These are phyloP conservation scores for Colletotrichum gigasporum DNA, from an alignment of 2,329 filamentous ascomycete genomes.

Conservation along the genomic window DNA sequence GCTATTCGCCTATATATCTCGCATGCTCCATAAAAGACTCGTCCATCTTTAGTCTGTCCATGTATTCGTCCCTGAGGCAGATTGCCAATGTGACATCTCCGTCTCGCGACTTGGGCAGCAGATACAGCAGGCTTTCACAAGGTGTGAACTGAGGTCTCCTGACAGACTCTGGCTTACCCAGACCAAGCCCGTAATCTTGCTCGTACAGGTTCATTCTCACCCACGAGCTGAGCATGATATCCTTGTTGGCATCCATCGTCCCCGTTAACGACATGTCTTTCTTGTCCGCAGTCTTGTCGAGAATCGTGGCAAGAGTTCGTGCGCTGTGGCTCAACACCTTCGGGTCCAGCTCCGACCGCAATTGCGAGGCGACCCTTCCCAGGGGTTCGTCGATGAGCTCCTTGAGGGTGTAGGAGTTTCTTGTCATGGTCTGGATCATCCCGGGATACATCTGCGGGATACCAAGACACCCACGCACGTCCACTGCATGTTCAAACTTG, in stretches of 20 bases:
- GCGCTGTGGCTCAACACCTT: conserved; percentile 45
- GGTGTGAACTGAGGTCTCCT: conserved; percentile 56
- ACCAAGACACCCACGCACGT: conserved; percentile 53
- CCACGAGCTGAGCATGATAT: conserved; percentile 66
- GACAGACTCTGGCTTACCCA: conserved; percentile 57
- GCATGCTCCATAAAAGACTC: conserved; percentile 50
- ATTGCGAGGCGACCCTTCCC: conserved; percentile 30
- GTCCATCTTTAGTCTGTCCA: conserved; percentile 53
- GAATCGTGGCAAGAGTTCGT: conserved; percentile 51
- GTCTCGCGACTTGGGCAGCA: conserved; percentile 54
- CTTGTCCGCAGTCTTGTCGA: conserved; percentile 47
- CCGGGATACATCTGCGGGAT: conserved; percentile 57
- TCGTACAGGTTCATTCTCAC: conserved; percentile 54
- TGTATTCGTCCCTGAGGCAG: conserved; percentile 57
- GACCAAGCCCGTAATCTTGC: conserved; percentile 55
- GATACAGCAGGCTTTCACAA: conserved; percentile 58
- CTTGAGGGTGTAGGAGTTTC: conserved; percentile 42
- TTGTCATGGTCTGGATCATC: conserved; percentile 56
- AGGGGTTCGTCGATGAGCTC: conserved; percentile 38
- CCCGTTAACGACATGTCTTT: conserved; percentile 44
- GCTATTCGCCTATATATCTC: conserved; percentile 43
- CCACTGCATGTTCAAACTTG: conserved; percentile 56
- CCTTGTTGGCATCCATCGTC: conserved; percentile 45
- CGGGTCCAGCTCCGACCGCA: conserved; percentile 51
- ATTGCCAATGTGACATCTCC: conserved; percentile 55